These are phyloP conservation scores for Zygosaccharomyces pseudobailii DNA, from an alignment of 1,139 yeast species.

Conservation along the genomic window DNA sequence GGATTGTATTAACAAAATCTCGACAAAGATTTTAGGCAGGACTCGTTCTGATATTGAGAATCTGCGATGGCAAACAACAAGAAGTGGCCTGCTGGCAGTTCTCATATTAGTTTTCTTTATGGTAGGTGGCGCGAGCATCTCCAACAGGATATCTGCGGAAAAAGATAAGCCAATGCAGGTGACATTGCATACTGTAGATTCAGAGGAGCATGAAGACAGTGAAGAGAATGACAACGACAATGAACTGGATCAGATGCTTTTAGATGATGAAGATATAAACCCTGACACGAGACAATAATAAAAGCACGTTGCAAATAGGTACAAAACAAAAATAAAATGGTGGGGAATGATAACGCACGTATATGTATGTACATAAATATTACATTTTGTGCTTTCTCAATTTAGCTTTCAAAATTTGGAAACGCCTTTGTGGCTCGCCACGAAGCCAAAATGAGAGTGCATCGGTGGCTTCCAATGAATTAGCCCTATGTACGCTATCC, in stretches of 20 bases:
- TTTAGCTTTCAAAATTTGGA: constrained; percentile 51
- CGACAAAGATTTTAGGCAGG: constrained; percentile 76
- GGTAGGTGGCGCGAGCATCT: constrained; percentile 45
- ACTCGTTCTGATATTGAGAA: constrained; percentile 83
- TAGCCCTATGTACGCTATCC: constrained; percentile 46
- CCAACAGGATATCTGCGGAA: constrained; percentile 35
- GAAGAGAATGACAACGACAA: constrained; percentile 13
- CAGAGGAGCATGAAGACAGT: constrained; percentile 29
- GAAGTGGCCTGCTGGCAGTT: constrained; percentile 58
- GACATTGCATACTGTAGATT: constrained; percentile 29
- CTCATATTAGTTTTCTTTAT: constrained; percentile 43
- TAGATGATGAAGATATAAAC: background rate
- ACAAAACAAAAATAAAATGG: background rate
- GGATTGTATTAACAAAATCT: constrained; percentile 80
- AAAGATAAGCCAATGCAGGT: constrained; percentile 31
- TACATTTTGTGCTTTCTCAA: constrained; percentile 59
- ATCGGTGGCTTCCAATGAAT: constrained; percentile 58
- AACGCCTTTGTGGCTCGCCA: constrained; percentile 72
- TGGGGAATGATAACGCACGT: background rate
- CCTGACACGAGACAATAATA: constrained; percentile 1
- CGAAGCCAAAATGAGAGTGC: constrained; percentile 69
- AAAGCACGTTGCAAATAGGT: constrained; percentile 1
- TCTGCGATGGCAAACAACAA: constrained; percentile 87
- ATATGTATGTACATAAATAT: background rate
- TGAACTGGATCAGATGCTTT: constrained; percentile 13